Conservation (phyloP, 2,329 filamentous ascomycete species). For the Sphaerulina vaccinii region DNA sequence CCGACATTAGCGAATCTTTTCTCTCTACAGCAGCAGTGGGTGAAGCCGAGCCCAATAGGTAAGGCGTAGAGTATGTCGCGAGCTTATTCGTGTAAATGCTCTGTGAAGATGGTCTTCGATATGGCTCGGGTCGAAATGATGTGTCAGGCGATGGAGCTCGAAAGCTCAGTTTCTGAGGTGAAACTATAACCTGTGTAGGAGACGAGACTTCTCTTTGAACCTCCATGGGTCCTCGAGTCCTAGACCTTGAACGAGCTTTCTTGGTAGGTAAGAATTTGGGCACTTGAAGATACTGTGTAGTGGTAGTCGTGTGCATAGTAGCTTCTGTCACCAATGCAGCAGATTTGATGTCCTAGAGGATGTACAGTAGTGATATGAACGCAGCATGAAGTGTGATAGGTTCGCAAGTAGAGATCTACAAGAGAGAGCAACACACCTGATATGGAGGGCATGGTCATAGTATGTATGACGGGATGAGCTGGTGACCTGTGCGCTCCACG, state of each 20-base stretch:
- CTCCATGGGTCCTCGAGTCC: slow-evolving; percentile 29
- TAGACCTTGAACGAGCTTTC: slow-evolving; percentile 36
- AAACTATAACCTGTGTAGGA: slow-evolving; percentile 27
- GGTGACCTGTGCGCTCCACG: not conserved
- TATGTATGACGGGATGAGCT: slow-evolving; percentile 17
- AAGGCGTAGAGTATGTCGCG: slow-evolving; percentile 16
- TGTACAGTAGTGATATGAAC: slow-evolving; percentile 1
- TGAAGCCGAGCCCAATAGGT: slow-evolving; percentile 19
- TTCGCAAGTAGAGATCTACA: not conserved
- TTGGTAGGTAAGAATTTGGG: slow-evolving; percentile 37
- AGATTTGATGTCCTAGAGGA: not conserved
- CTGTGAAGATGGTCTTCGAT: slow-evolving; percentile 14
- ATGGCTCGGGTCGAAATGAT: slow-evolving; percentile 25
- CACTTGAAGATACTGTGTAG: slow-evolving; percentile 39
- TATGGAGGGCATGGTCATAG: not conserved
- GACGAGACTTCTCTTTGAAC: slow-evolving; percentile 26
- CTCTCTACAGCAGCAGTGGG: slow-evolving; percentile 12
- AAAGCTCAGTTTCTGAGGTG: slow-evolving; percentile 29
- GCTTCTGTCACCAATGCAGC: slow-evolving; percentile 21
- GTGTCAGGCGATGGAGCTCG: slow-evolving; percentile 21
- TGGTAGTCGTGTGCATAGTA: slow-evolving; percentile 25
- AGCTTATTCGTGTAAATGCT: slow-evolving; percentile 18
- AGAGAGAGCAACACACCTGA: not conserved
- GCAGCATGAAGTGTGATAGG: not conserved
- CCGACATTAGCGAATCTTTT: slow-evolving; percentile 20